phyloP scores from a whole-genome alignment of 2,329 filamentous ascomycete species.

The Monilinia fructicola region DNA sequence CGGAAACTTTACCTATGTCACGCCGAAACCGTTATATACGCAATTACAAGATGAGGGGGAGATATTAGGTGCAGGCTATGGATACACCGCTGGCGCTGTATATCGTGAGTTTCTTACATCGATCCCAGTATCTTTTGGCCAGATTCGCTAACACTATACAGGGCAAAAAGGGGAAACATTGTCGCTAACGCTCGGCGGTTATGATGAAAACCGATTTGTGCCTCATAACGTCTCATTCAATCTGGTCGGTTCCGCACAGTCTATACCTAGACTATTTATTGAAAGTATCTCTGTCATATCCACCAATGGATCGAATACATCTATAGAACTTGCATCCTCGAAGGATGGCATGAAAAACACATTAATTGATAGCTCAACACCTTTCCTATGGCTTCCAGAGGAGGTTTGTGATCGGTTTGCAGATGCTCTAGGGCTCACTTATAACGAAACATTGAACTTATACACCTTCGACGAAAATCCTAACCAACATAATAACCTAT shows the following conservation, averaged over 20 bases:
- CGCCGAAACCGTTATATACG: conserved; percentile 31
- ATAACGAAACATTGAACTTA: conserved; percentile 61
- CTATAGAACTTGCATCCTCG: conserved; percentile 29
- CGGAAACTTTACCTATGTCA: conserved; percentile 51
- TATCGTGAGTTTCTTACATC: conserved; percentile 55
- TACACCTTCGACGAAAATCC: conserved; percentile 62
- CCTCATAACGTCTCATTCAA: conserved; percentile 61
- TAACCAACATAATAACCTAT: conserved; percentile 51
- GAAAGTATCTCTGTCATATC: conserved; percentile 34
- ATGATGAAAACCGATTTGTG: conserved; percentile 62
- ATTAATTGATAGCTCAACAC: conserved; percentile 61
- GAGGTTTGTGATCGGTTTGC: conserved; percentile 65
- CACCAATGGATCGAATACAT: conserved; percentile 46
- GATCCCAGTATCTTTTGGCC: not conserved
- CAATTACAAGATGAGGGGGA: conserved; percentile 49
- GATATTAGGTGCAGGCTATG: conserved; percentile 61
- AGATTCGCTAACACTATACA: conserved; percentile 37
- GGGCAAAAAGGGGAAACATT: conserved; percentile 49
- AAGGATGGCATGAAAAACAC: conserved; percentile 33
- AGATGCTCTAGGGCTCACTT: conserved; percentile 60
- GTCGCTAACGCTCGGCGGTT: conserved; percentile 69
- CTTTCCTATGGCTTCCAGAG: conserved; percentile 62
- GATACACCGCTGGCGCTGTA: conserved; percentile 72
- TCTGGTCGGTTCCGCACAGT: conserved; percentile 47
- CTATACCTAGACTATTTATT: conserved; percentile 43